Conservation (phyloP, 192 early-diverging fungal genomes). For the Coemansia sp. region DNA sequence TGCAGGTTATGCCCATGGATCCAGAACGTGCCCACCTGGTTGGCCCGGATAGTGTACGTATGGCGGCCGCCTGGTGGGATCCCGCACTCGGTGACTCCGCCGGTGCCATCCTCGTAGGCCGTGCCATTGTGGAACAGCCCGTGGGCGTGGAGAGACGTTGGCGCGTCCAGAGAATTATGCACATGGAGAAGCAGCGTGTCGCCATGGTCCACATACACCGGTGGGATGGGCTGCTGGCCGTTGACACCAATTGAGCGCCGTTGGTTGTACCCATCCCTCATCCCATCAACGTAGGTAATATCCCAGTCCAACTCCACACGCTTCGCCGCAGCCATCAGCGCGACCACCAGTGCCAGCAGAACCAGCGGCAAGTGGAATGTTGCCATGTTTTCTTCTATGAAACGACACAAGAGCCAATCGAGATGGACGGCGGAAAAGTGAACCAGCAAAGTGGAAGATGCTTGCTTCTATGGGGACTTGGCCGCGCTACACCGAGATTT, state of each 20-base stretch:
- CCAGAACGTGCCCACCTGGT: conserved; percentile 70
- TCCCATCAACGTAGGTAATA: conserved; percentile 52
- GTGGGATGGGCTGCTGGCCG: conserved; percentile 50
- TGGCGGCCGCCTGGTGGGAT: conserved; percentile 57
- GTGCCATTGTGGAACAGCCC: conserved; percentile 67
- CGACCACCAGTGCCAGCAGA: too few species aligned
- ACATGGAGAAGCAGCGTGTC: conserved; percentile 21
- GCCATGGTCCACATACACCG: conserved; percentile 4
- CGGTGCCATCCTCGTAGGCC: conserved; percentile 59
- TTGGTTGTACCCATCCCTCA: conserved; percentile 53
- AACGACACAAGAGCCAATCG: too few species aligned
- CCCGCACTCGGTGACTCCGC: conserved; percentile 61
- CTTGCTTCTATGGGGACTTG: too few species aligned
- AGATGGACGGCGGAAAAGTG: too few species aligned
- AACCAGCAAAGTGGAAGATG: too few species aligned
- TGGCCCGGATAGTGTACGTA: conserved; percentile 56
- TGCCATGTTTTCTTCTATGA: too few species aligned
- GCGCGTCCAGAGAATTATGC: conserved; percentile 47
- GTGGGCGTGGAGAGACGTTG: conserved; percentile 64
- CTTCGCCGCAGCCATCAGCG: too few species aligned
- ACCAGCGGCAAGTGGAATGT: too few species aligned
- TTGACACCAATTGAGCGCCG: conserved; percentile 59
- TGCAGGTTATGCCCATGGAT: conserved; percentile 58
- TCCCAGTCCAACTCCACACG: conserved; percentile 46
- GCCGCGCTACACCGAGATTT: too few species aligned